A percentile compares a stretch with the other conserved stretches of the same genome.
These are phyloP conservation scores for Pseudozyma thailandica DNA, from an alignment of 1,284 basidiomycete genomes.

Conservation along the genomic window DNA sequence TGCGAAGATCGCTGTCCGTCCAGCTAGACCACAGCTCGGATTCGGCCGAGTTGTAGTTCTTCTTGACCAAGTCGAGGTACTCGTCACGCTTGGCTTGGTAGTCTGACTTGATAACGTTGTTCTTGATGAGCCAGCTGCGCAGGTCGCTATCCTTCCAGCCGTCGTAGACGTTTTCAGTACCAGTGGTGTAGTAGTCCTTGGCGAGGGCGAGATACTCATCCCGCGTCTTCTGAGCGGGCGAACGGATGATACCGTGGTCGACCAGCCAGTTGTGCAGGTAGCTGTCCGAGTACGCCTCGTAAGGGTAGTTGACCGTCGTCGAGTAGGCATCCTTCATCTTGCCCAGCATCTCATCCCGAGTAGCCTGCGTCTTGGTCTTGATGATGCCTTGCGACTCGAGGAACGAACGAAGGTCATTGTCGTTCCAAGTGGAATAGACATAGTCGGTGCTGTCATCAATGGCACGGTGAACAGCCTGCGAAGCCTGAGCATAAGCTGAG, in stretches of 20 bases:
- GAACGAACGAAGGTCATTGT: constrained; percentile 55
- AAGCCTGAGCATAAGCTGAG: constrained; percentile 54
- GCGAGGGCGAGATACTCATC: constrained; percentile 59
- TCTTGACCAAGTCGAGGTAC: constrained; percentile 44
- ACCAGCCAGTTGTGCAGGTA: constrained; percentile 67
- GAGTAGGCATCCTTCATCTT: constrained; percentile 56
- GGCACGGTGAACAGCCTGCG: constrained; percentile 24
- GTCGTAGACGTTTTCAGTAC: constrained; percentile 59
- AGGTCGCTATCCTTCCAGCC: constrained; percentile 62
- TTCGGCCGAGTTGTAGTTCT: constrained; percentile 54
- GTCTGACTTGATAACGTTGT: constrained; percentile 59
- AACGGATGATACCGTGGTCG: constrained; percentile 59
- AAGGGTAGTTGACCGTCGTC: constrained; percentile 58
- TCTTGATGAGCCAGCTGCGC: constrained; percentile 59
- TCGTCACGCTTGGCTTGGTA: constrained; percentile 58
- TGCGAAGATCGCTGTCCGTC: constrained; percentile 62
- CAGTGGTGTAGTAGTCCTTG: constrained; percentile 62
- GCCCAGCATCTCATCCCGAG: constrained; percentile 57
- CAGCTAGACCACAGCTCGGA: constrained; percentile 57
- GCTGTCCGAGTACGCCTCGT: constrained; percentile 61
- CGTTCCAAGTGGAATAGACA: constrained; percentile 64
- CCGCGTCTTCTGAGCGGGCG: constrained; percentile 57
- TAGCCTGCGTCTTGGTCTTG: constrained; percentile 57
- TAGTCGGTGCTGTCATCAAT: constrained; percentile 65
- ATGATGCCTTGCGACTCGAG: constrained; percentile 57